Evolutionary conservation across 192 early-diverging fungal genomes (phyloP).

Genomic region (Coemansia erecta): DNA sequence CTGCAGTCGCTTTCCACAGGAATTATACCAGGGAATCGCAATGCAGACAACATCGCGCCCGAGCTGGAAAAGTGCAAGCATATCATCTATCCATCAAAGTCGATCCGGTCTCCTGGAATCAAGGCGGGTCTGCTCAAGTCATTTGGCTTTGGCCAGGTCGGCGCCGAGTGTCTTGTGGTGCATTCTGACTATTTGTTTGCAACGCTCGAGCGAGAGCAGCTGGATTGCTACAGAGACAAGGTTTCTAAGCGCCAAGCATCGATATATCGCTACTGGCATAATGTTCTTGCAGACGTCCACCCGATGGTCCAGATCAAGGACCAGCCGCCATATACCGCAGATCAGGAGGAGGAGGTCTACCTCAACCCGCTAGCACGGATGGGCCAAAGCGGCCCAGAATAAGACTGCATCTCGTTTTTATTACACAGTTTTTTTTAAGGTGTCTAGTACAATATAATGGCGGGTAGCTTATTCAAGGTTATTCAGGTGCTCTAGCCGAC

Average conservation of each 20-base stretch:
- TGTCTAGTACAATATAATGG: background rate
- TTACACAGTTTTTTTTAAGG: background rate
- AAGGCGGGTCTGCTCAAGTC: slow-evolving; percentile 65
- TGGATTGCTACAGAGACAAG: slow-evolving; percentile 20
- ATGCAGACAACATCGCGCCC: slow-evolving; percentile 55
- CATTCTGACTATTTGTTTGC: slow-evolving; percentile 70
- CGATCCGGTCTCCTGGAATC: slow-evolving; percentile 66
- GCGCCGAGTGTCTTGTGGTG: slow-evolving; percentile 63
- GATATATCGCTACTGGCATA: slow-evolving; percentile 33
- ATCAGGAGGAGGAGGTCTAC: slow-evolving; percentile 25
- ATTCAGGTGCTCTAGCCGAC: slow-evolving; percentile 73
- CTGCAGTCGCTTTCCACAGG: slow-evolving; percentile 81
- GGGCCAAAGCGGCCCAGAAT: background rate
- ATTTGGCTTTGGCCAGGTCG: slow-evolving; percentile 74
- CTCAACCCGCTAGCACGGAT: slow-evolving; percentile 28
- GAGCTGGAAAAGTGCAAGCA: slow-evolving; percentile 74
- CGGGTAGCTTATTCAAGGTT: slow-evolving; percentile 57
- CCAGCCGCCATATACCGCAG: slow-evolving; percentile 23
- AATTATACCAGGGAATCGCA: slow-evolving; percentile 89
- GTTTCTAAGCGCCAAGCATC: slow-evolving; percentile 6
- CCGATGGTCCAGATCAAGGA: slow-evolving; percentile 31
- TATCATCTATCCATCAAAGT: slow-evolving; percentile 73
- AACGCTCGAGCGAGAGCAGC: slow-evolving; percentile 8
- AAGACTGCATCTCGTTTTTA: background rate
- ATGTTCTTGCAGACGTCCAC: slow-evolving; percentile 32